Evolutionary conservation across 306 rosid genomes (phyloP), one percentile per base, ranked within the genome.

Genomic region (Citrullus amarus): DNA sequence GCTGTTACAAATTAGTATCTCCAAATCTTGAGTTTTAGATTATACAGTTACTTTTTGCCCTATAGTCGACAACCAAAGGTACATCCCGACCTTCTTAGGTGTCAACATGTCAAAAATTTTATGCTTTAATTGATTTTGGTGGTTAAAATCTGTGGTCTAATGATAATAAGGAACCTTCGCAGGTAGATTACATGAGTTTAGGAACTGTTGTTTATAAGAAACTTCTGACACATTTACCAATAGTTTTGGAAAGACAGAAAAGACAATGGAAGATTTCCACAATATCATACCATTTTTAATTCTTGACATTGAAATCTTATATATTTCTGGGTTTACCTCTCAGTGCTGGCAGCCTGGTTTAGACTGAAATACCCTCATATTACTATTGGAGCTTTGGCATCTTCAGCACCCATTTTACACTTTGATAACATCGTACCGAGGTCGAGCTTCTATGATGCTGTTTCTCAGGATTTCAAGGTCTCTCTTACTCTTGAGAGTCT

Each of bases 261-360:
- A 38, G 50, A 66, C 16, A 39, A 66, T 38, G 30, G 32, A 38
- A 66, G 73, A 66, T 39, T 39, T 18, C 30, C 9, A 66, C 32
- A 39, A 66, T 65, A 65, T 36, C 15, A 17, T 66, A 25, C 39
- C 16, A 66, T 66, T 18, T 66, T 28, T 66, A 38, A 17, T 66
- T 39, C 51, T 18, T 4, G 51, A 66, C 28, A 39, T 39, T 9
- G 2, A 18, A 38, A 66, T 25, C 73, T 66, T 38, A 66, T 66
- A 3, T 18, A 66, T 66, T 66, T n/a, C 51, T 39, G 14, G 15
- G 73, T 18, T 66, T 16, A 66, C 73, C 8, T 20, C 56, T 78
- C 79, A 81, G 87, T 83, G 87, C 83, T 85, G 16, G 87, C 88
- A 43, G 53, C 90, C 66, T 87, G 91, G 91, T 83, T 88, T 81